Base-by-base conservation (phyloP, 2,329 filamentous ascomycete genomes). In the Torrubiella hemipterigena region DNA sequence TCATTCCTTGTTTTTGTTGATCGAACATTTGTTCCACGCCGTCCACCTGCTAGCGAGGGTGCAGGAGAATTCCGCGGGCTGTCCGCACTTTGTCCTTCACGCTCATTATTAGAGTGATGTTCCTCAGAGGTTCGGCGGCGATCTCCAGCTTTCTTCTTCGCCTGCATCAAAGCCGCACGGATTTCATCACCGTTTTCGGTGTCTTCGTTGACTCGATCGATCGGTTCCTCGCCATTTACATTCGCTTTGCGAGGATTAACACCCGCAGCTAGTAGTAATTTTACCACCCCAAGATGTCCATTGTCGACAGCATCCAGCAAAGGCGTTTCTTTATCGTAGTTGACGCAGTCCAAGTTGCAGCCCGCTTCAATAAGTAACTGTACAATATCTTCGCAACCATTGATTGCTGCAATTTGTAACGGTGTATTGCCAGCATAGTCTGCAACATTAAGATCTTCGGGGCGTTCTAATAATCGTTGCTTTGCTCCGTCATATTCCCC, bases 391-490 rank as follows among this genome's bases (percentile, higher is more conserved):
- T 78, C 77, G 51, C 79, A 82, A 6, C 91, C 91, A 48, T 91
- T 81, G 35, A 98, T 67, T 19, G 87, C 77, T 20, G 91, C 89
- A 42, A 94, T 91, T 54, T 98, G 91, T 20, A 98, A 65, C 16
- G 91, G 91, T 1, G 89, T 93, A 47, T 96, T 96, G n/a, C 85
- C 84, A 11, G 91, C 91, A 50, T 94, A 93, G 49, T 98, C 91
- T 16, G 83, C 76, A 35, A 87, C 72, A 44, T 98, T 83, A 32
- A 96, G 56, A 53, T 96, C 86, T 39, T 93, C 83, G 1, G 85
- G 86, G 14, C 86, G 73, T 49, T 93, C 83, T 7, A 70, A 64
- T 19, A 86, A 69, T 39, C 82, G 73, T 43, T 73, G 69, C 51
- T 82, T 87, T 12, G 84, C 86, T 8, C 67, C 65, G 2, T 89